Evolutionary conservation across 2,329 filamentous ascomycete genomes (phyloP).

Genomic region (Fusarium paranaense): DNA sequence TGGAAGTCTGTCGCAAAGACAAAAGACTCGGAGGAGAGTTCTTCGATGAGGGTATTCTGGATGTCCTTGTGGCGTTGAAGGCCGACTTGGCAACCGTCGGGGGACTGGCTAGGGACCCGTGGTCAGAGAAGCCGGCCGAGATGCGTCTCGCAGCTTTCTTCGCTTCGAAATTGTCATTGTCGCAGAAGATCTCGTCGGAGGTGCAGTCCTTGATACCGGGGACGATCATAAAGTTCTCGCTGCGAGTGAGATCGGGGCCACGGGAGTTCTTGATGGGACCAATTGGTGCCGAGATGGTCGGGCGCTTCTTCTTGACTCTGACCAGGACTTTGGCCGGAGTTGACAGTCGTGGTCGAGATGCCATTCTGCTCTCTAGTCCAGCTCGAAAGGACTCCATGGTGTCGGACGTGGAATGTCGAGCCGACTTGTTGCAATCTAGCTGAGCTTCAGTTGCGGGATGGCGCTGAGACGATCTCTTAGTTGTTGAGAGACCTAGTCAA

Average conservation of each 20-base stretch:
- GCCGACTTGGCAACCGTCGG: slow-evolving; percentile 48
- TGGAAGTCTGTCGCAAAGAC: slow-evolving; percentile 26
- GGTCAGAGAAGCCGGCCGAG: slow-evolving; percentile 47
- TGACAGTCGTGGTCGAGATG: slow-evolving; percentile 25
- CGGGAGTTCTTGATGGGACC: slow-evolving; percentile 54
- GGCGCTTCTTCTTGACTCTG: slow-evolving; percentile 39
- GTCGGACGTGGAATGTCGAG: neutral
- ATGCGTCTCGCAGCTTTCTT: slow-evolving; percentile 41
- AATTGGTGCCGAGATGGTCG: slow-evolving; percentile 51
- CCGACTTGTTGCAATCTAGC: neutral
- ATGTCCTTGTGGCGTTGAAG: slow-evolving; percentile 39
- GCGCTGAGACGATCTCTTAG: neutral
- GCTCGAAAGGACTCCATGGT: slow-evolving; percentile 36
- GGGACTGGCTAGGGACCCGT: slow-evolving; percentile 40
- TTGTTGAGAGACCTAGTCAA: neutral
- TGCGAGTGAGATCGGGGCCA: slow-evolving; percentile 50
- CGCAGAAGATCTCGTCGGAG: slow-evolving; percentile 28
- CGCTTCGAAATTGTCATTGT: slow-evolving; percentile 8
- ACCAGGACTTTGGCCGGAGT: slow-evolving; percentile 24
- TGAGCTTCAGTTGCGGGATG: neutral
- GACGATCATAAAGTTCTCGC: slow-evolving; percentile 50
- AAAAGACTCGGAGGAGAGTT: slow-evolving; percentile 29
- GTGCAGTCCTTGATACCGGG: slow-evolving; percentile 51
- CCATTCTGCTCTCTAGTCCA: slow-evolving; percentile 13
- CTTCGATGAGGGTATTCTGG: slow-evolving; percentile 20